Percentiles rank a stretch among this genome's conserved stretches.
These are phyloP conservation scores for Phytopythium helicoides DNA, from an alignment of 352 stramenopile species.

Conservation along the genomic window DNA sequence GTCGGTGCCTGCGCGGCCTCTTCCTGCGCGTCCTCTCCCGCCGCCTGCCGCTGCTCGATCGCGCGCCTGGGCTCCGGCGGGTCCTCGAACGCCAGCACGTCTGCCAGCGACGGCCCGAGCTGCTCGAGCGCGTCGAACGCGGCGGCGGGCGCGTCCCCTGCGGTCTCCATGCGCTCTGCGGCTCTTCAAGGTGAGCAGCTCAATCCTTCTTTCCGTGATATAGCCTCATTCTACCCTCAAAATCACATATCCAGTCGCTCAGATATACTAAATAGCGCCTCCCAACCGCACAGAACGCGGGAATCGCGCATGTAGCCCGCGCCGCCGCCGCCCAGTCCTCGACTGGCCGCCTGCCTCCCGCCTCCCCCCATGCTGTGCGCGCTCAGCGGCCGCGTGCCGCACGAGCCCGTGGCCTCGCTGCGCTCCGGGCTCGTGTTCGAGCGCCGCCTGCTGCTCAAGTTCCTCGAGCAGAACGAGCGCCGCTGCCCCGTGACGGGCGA, in stretches of 20 bases:
- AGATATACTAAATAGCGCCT: no score
- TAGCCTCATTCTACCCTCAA: no score
- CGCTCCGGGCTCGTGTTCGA: constrained; percentile 89
- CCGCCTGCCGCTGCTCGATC: constrained; percentile 19
- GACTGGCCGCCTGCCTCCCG: no score
- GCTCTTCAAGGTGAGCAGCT: no score
- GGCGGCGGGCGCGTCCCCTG: no score
- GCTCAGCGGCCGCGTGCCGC: constrained; percentile 79
- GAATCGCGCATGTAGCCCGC: no score
- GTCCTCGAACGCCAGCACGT: constrained; percentile 42
- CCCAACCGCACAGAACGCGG: no score
- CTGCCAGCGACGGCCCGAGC: constrained; percentile 46
- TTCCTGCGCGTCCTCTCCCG: constrained; percentile 20
- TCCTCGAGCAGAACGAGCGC: constrained; percentile 65
- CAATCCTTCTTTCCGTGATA: no score
- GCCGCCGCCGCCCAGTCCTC: no score
- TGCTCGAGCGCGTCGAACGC: constrained; percentile 46
- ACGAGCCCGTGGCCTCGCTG: constrained; percentile 77
- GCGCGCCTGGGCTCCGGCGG: constrained; percentile 29
- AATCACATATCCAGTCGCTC: no score
- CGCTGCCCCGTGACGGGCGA: constrained; percentile 73
- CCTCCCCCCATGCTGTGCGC: constrained; percentile 58
- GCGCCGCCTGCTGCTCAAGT: constrained; percentile 83
- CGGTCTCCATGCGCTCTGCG: no score
- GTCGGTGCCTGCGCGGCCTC: constrained; percentile 1